A percentile compares a stretch with the other conserved stretches of the same genome.
Evolutionary conservation across 2,329 filamentous ascomycete species (phyloP).

Genomic region (Penicillium sp.): DNA sequence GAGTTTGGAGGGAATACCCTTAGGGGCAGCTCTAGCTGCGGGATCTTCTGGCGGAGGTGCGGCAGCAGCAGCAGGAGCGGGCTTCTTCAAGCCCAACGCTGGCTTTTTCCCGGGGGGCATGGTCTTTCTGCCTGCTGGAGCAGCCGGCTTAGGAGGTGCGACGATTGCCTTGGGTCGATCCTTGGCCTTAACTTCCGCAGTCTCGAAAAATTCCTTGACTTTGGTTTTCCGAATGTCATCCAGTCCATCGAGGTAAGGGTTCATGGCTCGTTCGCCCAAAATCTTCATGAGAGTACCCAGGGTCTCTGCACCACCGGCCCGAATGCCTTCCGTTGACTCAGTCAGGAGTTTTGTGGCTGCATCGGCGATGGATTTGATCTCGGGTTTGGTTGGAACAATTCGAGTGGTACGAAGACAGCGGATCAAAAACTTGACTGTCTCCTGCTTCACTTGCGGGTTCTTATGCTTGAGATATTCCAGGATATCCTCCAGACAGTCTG

Average conservation of each 20-base stretch:
- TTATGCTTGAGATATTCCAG: constrained; percentile 84
- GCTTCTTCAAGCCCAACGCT: constrained; percentile 49
- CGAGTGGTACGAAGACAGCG: constrained; percentile 79
- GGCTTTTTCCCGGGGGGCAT: constrained; percentile 54
- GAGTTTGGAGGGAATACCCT: constrained; percentile 47
- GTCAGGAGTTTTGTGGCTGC: constrained; percentile 83
- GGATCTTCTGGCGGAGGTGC: constrained; percentile 29
- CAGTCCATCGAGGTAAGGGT: constrained; percentile 81
- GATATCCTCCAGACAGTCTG: constrained; percentile 90
- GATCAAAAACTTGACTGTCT: constrained; percentile 90
- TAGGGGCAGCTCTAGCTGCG: constrained; percentile 45
- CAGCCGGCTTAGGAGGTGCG: constrained; percentile 58
- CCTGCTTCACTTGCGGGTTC: constrained; percentile 96
- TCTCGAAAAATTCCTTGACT: constrained; percentile 87
- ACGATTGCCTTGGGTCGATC: constrained; percentile 81
- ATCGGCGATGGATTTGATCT: constrained; percentile 84
- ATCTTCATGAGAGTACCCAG: constrained; percentile 98
- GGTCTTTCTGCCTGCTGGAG: constrained; percentile 59
- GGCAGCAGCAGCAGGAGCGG: constrained; percentile 42
- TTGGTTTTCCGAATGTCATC: constrained; percentile 96
- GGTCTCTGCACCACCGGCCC: constrained; percentile 87
- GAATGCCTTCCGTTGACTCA: constrained; percentile 80
- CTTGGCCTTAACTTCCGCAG: constrained; percentile 81
- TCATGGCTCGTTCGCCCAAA: constrained; percentile 94
- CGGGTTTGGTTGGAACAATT: constrained; percentile 78